These are phyloP conservation scores for Fistulinella staudtii DNA, from an alignment of 1,284 basidiomycete species.

Conservation along the genomic window DNA sequence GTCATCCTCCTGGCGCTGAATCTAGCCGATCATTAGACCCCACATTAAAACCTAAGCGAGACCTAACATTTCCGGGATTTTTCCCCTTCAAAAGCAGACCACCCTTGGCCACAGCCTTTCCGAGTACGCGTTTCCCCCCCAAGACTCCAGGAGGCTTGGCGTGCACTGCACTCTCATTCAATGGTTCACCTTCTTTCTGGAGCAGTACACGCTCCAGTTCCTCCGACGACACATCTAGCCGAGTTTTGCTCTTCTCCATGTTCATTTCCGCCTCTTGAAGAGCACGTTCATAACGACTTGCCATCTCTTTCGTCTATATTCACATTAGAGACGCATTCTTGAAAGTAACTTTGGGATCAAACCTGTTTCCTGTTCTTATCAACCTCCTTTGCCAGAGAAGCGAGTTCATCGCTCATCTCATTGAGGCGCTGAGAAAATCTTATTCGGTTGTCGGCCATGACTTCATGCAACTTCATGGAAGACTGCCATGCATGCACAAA, in stretches of 20 bases:
- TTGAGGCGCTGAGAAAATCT: conserved; percentile 83
- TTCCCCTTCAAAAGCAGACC: conserved; percentile 89
- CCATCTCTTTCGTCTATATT: conserved; percentile 82
- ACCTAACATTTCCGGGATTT: conserved; percentile 80
- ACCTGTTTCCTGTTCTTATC: conserved; percentile 91
- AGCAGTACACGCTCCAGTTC: conserved; percentile 93
- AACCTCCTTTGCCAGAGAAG: conserved; percentile 82
- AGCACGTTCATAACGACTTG: conserved; percentile 80
- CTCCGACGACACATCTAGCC: conserved; percentile 89
- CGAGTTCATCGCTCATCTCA: conserved; percentile 96
- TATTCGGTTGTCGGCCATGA: conserved; percentile 83
- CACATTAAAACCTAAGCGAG: conserved; percentile 1
- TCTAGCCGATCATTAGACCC: conserved; percentile 42
- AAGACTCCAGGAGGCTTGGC: conserved; percentile 48
- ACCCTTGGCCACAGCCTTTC: conserved; percentile 89
- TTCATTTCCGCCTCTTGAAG: conserved; percentile 85
- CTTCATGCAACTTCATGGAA: conserved; percentile 85
- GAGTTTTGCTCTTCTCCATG: conserved; percentile 86
- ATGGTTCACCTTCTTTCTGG: conserved; percentile 90
- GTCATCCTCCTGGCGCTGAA: conserved; percentile 94
- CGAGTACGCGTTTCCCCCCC: conserved; percentile 74
- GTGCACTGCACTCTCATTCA: conserved; percentile 76
- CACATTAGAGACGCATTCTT: conserved; percentile 12
- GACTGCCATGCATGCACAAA: conserved; percentile 89
- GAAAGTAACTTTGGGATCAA: conserved; percentile 22